phyloP scores from a whole-genome alignment of 495 filamentous ascomycete species.

The Oidiodendron maius region DNA sequence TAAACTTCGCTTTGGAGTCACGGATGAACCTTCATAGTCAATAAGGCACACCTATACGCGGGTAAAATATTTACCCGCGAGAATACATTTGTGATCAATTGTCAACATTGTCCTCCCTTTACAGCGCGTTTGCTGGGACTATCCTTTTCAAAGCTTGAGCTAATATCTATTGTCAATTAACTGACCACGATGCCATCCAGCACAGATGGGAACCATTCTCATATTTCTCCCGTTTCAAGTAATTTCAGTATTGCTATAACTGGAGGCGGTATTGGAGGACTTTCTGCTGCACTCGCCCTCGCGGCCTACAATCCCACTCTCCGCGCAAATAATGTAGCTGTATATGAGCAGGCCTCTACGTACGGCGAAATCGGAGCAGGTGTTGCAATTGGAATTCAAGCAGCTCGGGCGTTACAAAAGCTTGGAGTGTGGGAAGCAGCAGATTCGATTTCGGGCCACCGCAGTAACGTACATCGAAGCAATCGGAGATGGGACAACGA shows the following conservation, averaged over 20 bases:
- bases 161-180: too few species aligned
- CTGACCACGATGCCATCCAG: not conserved
- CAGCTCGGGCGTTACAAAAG: conserved; percentile 29
- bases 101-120: too few species aligned
- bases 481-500: conserved; percentile 30
- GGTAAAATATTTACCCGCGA: too few species aligned
- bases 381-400: conserved; percentile 43
- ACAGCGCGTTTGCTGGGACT: too few species aligned
- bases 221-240: conserved; percentile 1
- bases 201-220: not conserved
- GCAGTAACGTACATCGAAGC: conserved; percentile 27
- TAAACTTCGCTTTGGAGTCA: too few species aligned
- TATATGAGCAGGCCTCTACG: conserved; percentile 25
- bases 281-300: conserved; percentile 27
- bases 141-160: too few species aligned
- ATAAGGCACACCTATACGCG: too few species aligned
- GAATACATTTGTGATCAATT: too few species aligned
- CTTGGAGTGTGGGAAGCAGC: conserved; percentile 19
- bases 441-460: conserved; percentile 26
- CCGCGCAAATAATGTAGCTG: conserved; percentile 17
- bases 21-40: too few species aligned
- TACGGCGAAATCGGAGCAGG: conserved; percentile 32
- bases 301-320: conserved; percentile 19
- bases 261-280: conserved; percentile 29
- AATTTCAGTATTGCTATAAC: conserved; percentile 23